A percentile compares a stretch with the other conserved stretches of the same genome.
These are phyloP conservation scores for Leccinum arenicola DNA, from an alignment of 768 basidiomycete genomes.

Conservation along the genomic window DNA sequence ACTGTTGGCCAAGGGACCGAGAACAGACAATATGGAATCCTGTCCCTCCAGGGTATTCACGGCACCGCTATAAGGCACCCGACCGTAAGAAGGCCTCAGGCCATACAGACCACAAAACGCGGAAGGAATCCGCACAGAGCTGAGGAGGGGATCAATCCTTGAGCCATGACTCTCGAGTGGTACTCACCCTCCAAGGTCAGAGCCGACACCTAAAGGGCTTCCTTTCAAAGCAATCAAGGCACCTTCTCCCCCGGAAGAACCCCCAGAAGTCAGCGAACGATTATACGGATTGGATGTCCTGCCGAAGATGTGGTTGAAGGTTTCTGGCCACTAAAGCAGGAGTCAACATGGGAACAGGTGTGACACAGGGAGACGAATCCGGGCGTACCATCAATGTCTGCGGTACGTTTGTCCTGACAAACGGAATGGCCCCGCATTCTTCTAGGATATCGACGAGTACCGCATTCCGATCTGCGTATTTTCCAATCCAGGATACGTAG, in stretches of 20 bases:
- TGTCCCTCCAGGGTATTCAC: slow-evolving; percentile 67
- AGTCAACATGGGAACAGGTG: too few species aligned
- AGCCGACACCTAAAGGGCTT: slow-evolving; percentile 61
- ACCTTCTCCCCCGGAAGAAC: slow-evolving; percentile 86
- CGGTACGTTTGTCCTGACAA: slow-evolving; percentile 73
- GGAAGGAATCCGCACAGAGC: slow-evolving; percentile 70
- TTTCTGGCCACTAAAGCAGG: slow-evolving; percentile 63
- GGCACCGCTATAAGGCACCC: slow-evolving; percentile 69
- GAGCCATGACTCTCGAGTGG: not conserved
- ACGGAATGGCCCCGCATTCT: slow-evolving; percentile 65
- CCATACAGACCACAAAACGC: slow-evolving; percentile 70
- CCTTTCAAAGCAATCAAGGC: slow-evolving; percentile 58
- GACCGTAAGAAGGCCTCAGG: slow-evolving; percentile 63
- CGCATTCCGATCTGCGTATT: slow-evolving; percentile 54
- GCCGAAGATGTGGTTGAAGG: slow-evolving; percentile 77
- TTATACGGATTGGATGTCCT: slow-evolving; percentile 77
- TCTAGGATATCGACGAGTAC: slow-evolving; percentile 64
- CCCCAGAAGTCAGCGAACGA: slow-evolving; percentile 66
- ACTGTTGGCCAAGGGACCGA: slow-evolving; percentile 67
- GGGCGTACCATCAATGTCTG: slow-evolving; percentile 68
- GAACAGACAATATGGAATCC: slow-evolving; percentile 66
- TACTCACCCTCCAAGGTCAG: slow-evolving; percentile 76
- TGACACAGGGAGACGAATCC: not conserved
- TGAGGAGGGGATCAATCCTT: slow-evolving; percentile 22
- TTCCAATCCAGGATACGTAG: slow-evolving; percentile 71